Evolutionary conservation across 345 rosid genomes (phyloP), one percentile per base, ranked within the genome.

Genomic region (Limnanthes douglasii): DNA sequence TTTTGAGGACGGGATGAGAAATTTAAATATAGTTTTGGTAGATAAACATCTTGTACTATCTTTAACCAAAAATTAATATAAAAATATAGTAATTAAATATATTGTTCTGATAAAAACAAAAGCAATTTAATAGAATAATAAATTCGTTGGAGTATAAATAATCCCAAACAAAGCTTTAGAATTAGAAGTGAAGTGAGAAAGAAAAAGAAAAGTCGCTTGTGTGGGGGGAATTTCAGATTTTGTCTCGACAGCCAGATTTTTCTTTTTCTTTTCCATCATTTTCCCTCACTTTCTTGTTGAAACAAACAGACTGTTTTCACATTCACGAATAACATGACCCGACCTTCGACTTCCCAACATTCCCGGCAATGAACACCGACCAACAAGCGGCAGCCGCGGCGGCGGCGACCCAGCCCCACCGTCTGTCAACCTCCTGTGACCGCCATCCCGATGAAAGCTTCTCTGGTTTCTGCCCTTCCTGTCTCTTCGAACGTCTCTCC

Each of bases 401-500:
- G 3, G 48, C 39, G 9, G 31, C 61, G 41, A 85, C 82, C 8
- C 98, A 72, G 69, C 78, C 90, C n/a, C 80, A 75, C 64, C 93
- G 93, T 19, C 86, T 61, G 20, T 68, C 96, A 2, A 84, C 94
- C 33, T 90, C 95, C 41, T 92, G 99, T 24, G 74, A 71, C 43
- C 75, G 94, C 33, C 99, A 85, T 35, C 99, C 96, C 0, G 90
- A 85, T 15, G 94, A 85, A 59, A 49, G 65, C 1, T 92, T 78
- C 65, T 78, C 94, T 34, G 86, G 94, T 32, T 92, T 92, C 43
- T 92, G 99, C 50, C 96, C 99, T 29, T 65, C 77, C 49, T 92
- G 96, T 65, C 96, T 92, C 71, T 92, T 85, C 72, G 99, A 92
- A 50, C 99, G 99, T 16, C 99, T 92, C 46, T 61, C 86, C 20